phyloP scores from a whole-genome alignment of 352 stramenopile species.

The Albugo laibachii region DNA sequence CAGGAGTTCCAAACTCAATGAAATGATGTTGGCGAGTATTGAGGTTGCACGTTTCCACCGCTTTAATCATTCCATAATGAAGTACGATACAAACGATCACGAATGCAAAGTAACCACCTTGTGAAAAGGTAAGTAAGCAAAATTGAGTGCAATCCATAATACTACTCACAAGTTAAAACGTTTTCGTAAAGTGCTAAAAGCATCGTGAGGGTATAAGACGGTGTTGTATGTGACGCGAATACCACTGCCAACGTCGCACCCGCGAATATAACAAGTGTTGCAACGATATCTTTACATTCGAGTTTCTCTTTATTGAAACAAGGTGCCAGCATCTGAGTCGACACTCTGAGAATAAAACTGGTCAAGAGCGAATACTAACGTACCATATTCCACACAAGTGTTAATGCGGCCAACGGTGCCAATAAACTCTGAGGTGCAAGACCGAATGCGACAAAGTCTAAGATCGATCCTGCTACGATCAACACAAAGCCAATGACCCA shows the following conservation, averaged over 20 bases:
- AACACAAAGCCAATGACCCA: slow-evolving; percentile 74
- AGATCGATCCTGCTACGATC: slow-evolving; percentile 54
- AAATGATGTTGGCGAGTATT: slow-evolving; percentile 51
- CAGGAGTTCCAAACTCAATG: slow-evolving; percentile 41
- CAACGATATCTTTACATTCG: slow-evolving; percentile 48
- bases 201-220: slow-evolving; percentile 62
- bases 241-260: slow-evolving; percentile 67
- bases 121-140: neutral
- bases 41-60: slow-evolving; percentile 43
- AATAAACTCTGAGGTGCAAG: slow-evolving; percentile 77
- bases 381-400: slow-evolving; percentile 84
- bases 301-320: slow-evolving; percentile 80
- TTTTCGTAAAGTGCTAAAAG: slow-evolving; percentile 62
- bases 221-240: slow-evolving; percentile 67
- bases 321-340: slow-evolving; percentile 40
- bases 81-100: slow-evolving; percentile 27
- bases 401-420: slow-evolving; percentile 72
- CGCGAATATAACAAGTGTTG: slow-evolving; percentile 68
- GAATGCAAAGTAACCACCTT: slow-evolving; percentile 29
- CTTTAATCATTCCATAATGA: slow-evolving; percentile 43
- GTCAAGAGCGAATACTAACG: neutral
- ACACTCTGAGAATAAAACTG: neutral
- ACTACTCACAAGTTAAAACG: slow-evolving; percentile 22
- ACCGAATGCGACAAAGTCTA: slow-evolving; percentile 84
- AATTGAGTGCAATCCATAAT: neutral